Base-by-base conservation (phyloP, 2,329 filamentous ascomycete genomes). In the Colletotrichum sp. region DNA sequence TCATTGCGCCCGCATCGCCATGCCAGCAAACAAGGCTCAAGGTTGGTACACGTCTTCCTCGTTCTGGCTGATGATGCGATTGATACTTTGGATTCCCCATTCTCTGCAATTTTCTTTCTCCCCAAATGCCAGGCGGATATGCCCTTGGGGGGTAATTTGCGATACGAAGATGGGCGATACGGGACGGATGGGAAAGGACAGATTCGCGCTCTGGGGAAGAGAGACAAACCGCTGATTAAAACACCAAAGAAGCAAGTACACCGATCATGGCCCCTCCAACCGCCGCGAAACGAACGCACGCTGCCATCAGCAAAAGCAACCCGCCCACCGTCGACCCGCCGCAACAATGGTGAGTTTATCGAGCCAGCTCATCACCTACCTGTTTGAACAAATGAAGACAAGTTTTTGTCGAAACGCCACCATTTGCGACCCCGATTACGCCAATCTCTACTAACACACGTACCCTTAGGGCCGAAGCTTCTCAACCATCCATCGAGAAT, bases 261-360 rank as follows among this genome's bases (percentile, higher is more conserved):
- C 26, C 49, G 39, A 65, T 65, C 57, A 76, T 76, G 73, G 70
- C 73, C 59, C 73, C 73, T 73, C 70, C 73, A 68, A 68, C 70
- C 24, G 73, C 70, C 57, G 73, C 70, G 64, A 76, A 76, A 68
- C 70, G 73, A 68, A 30, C 70, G 49, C 69, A 76, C 57, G 73
- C 73, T 26, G 73, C 73, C 32, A 39, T 76, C 55, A 64, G 70
- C 34, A 76, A 59, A 64, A 57, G 64, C 44, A 32, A 36, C 44
- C 44, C 55, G 44, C 39, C 68, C 36, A 55, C 15, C 8, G 8
- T 63, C 44, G 73, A 76, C 24, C 24, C 30, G 28, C 57, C 34
- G 57, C 68, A 70, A 34, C 34, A 62, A 52, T 70, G 57, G 68
- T 70, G 57, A 63, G 68, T 70, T 63, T 30, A 39, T 32, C 57